Evolutionary conservation across 257 asterid genomes (phyloP).

Genomic region (Forsythia suspensa): DNA sequence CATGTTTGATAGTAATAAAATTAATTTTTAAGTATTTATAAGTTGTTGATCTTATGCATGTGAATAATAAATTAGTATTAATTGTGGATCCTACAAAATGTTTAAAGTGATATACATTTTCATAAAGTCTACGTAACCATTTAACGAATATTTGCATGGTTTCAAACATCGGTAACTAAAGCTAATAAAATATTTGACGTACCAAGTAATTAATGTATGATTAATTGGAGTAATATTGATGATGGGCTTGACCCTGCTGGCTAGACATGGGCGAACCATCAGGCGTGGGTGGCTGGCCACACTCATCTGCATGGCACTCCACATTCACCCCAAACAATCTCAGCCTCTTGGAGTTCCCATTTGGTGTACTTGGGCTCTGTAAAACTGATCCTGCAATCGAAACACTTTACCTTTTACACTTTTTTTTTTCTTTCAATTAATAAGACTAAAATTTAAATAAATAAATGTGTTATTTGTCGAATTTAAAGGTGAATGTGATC

Average conservation of each 20-base stretch:
- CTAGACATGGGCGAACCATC: slow-evolving; percentile 49
- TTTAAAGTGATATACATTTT: no score
- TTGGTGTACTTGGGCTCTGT: slow-evolving; percentile 32
- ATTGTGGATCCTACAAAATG: no score
- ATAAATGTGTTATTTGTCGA: no score
- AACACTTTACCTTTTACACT: background rate
- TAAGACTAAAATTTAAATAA: no score
- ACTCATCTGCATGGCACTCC: slow-evolving; percentile 59
- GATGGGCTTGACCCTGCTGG: slow-evolving; percentile 44
- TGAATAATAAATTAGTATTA: no score
- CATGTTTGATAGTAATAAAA: slow-evolving; percentile 27
- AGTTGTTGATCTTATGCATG: background rate
- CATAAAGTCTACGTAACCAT: no score
- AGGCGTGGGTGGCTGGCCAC: slow-evolving; percentile 35
- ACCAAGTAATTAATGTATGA: slow-evolving; percentile 57
- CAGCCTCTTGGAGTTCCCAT: slow-evolving; percentile 61
- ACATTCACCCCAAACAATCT: slow-evolving; percentile 89
- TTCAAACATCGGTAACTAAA: no score
- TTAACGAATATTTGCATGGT: no score
- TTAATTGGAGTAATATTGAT: slow-evolving; percentile 33
- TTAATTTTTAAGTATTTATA: no score
- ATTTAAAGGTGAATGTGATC: no score
- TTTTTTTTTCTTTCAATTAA: no score
- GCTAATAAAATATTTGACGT: slow-evolving; percentile 26
- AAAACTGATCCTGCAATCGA: slow-evolving; percentile 22